Percentiles rank a stretch among this genome's conserved stretches.
Conservation (phyloP, 495 filamentous ascomycete genomes). For the Physcia stellaris region DNA sequence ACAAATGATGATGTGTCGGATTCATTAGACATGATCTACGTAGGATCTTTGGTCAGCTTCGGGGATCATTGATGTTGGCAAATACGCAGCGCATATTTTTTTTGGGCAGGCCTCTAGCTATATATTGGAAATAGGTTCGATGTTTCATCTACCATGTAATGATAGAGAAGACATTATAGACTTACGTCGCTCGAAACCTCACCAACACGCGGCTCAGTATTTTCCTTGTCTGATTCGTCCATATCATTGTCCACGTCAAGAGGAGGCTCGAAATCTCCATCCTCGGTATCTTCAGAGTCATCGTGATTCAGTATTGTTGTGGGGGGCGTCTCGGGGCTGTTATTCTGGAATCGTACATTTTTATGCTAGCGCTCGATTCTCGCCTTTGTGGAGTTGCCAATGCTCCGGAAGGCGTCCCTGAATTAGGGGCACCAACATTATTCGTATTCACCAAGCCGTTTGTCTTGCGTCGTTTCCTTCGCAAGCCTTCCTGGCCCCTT, state of each 20-base stretch:
- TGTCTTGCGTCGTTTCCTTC: constrained; percentile 1
- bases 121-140: neutral
- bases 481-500: constrained; percentile 5
- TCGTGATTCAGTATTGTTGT: constrained; percentile 19
- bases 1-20: constrained; percentile 12
- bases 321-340: constrained; percentile 15
- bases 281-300: constrained; percentile 21
- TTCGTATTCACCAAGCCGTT: too few relatives aligned
- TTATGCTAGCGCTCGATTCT: constrained; percentile 11
- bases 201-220: constrained; percentile 10
- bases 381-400: too few relatives aligned
- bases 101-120: too few relatives aligned
- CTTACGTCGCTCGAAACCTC: constrained; percentile 8
- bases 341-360: constrained; percentile 15
- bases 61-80: too few relatives aligned
- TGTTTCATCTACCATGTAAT: neutral
- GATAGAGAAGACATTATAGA: too few relatives aligned
- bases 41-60: neutral
- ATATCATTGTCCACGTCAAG: constrained; percentile 7
- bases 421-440: too few relatives aligned
- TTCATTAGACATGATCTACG: constrained; percentile 3
- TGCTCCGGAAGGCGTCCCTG: too few relatives aligned
- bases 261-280: constrained; percentile 16
- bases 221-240: constrained; percentile 16
- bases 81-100: too few relatives aligned